phyloP scores from a whole-genome alignment of 805 yeast genomes.

The Kluyveromyces siamensis region DNA sequence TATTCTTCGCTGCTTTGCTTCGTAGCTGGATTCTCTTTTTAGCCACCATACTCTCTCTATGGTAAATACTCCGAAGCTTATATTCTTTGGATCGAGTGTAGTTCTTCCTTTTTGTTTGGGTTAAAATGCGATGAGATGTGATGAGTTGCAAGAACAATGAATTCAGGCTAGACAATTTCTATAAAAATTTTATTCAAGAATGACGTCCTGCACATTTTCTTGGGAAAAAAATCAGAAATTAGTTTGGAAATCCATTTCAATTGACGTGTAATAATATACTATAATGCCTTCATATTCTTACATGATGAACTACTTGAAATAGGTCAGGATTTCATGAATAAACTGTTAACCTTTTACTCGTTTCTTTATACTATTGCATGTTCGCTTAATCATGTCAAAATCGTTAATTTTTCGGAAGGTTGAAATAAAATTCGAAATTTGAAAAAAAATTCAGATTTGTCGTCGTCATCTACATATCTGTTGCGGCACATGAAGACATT shows the following conservation, averaged over 20 bases:
- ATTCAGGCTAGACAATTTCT: neutral
- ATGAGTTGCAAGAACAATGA: neutral
- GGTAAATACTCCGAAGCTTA: neutral
- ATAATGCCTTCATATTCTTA: too few species aligned
- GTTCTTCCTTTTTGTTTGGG: too few species aligned
- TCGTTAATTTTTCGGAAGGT: neutral
- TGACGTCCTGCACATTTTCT: neutral
- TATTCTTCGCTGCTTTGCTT: conserved; percentile 29
- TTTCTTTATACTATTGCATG: neutral
- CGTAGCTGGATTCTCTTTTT: conserved; percentile 41
- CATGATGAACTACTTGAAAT: too few species aligned
- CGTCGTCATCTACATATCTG: neutral
- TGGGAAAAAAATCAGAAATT: neutral
- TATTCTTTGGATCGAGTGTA: neutral
- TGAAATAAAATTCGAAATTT: neutral
- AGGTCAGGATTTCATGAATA: too few species aligned
- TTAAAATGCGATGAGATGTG: conserved; percentile 3
- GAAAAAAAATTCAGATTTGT: neutral
- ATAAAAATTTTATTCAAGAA: too few species aligned
- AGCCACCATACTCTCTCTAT: conserved; percentile 28
- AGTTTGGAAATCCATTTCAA: too few species aligned
- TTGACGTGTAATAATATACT: too few species aligned
- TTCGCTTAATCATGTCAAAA: neutral
- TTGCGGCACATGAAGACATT: neutral
- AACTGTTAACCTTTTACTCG: neutral